These are phyloP conservation scores for Bruguiera gymnorhiza DNA, from an alignment of 345 rosid genomes.

Conservation along the genomic window DNA sequence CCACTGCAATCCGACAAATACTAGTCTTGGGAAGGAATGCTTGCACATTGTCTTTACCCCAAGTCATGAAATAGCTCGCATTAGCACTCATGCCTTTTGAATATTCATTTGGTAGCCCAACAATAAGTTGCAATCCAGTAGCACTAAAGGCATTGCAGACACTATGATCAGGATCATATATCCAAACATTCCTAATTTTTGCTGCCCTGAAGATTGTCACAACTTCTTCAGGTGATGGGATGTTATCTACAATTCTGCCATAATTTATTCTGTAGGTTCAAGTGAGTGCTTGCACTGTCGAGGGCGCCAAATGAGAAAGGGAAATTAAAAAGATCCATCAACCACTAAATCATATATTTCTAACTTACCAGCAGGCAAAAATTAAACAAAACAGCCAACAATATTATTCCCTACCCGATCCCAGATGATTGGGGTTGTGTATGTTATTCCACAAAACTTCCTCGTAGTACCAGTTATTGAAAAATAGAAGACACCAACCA, in stretches of 20 bases:
- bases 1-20: slow-evolving; percentile 80
- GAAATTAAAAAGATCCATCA: background rate
- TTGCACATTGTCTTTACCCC: slow-evolving; percentile 88
- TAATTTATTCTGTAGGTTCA: slow-evolving; percentile 96
- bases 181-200: slow-evolving; percentile 81
- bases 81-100: slow-evolving; percentile 68
- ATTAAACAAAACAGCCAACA: background rate
- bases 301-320: slow-evolving; percentile 34
- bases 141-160: slow-evolving; percentile 85
- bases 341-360: slow-evolving; percentile 10
- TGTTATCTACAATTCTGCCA: slow-evolving; percentile 90
- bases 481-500: background rate
- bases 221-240: slow-evolving; percentile 88
- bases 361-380: background rate
- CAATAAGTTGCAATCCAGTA: slow-evolving; percentile 74
- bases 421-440: background rate
- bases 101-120: slow-evolving; percentile 74
- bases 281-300: slow-evolving; percentile 51
- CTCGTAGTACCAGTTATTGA: background rate
- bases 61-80: slow-evolving; percentile 62
- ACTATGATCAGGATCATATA: slow-evolving; percentile 77
- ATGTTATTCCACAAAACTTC: background rate
- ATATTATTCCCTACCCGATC: background rate
- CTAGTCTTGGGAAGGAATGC: slow-evolving; percentile 77
- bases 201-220: slow-evolving; percentile 68